These are phyloP conservation scores for Euphrasia arctica DNA, from an alignment of 305 asterid species.

Conservation along the genomic window DNA sequence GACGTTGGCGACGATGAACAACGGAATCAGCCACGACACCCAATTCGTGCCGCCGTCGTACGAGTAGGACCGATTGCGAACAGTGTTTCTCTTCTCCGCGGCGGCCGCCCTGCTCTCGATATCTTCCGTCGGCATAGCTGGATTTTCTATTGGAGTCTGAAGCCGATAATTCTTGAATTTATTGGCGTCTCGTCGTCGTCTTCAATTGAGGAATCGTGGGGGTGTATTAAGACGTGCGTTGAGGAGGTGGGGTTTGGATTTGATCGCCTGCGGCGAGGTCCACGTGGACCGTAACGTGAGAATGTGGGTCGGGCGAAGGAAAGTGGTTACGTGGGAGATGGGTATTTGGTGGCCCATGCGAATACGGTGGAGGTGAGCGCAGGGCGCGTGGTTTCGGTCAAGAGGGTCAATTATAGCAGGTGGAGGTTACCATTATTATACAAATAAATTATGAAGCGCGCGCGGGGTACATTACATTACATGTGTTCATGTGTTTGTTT, in stretches of 20 bases:
- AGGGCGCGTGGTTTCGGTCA: not conserved
- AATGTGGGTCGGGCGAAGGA: not conserved
- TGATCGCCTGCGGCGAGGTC: slow-evolving; percentile 16
- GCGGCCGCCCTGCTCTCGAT: slow-evolving; percentile 43
- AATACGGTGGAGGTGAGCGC: not conserved
- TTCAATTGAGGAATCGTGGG: slow-evolving; percentile 22
- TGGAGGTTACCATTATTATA: not conserved
- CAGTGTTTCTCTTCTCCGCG: slow-evolving; percentile 28
- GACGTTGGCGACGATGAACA: slow-evolving; percentile 57
- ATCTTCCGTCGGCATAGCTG: slow-evolving; percentile 49
- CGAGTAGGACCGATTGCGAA: slow-evolving; percentile 22
- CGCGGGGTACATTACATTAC: no score
- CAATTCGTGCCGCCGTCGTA: slow-evolving; percentile 46
- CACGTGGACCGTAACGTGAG: not conserved
- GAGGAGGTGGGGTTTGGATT: not conserved
- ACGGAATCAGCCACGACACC: slow-evolving; percentile 83
- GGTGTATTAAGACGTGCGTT: slow-evolving; percentile 37
- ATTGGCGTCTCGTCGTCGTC: slow-evolving; percentile 16
- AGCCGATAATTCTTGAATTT: slow-evolving; percentile 22
- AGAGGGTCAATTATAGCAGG: not conserved
- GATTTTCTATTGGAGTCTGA: no score
- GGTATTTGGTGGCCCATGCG: slow-evolving; percentile 7
- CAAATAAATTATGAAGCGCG: no score
- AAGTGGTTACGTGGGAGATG: not conserved
- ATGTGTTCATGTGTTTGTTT: no score